These are phyloP conservation scores for Quercus rubra DNA, from an alignment of 306 rosid genomes.

Conservation along the genomic window DNA sequence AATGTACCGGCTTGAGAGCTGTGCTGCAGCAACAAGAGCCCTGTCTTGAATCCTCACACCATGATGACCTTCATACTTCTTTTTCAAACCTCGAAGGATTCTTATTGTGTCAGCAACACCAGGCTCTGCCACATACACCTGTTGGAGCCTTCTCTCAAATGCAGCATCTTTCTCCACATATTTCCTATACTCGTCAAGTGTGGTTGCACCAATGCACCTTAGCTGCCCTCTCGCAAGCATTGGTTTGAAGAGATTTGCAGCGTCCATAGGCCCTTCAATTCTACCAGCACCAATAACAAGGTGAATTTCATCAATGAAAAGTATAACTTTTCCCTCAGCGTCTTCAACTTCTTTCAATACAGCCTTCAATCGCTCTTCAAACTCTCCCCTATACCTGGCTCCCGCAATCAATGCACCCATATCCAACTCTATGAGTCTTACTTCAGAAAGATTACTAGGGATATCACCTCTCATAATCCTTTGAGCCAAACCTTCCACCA, in stretches of 20 bases:
- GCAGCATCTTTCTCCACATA: slow-evolving; percentile 98
- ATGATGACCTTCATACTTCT: slow-evolving; percentile 86
- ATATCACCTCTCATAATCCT: slow-evolving; percentile 80
- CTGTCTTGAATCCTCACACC: slow-evolving; percentile 85
- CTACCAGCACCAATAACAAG: slow-evolving; percentile 91
- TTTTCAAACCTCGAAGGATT: slow-evolving; percentile 86
- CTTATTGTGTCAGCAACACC: slow-evolving; percentile 72
- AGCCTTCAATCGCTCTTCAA: slow-evolving; percentile 78
- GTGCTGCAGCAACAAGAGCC: slow-evolving; percentile 80
- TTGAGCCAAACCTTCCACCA: slow-evolving; percentile 88
- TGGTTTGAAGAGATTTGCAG: slow-evolving; percentile 84
- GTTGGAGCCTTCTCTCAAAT: slow-evolving; percentile 88
- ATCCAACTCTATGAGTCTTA: slow-evolving; percentile 82
- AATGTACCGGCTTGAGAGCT: slow-evolving; percentile 78
- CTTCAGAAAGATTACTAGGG: slow-evolving; percentile 79
- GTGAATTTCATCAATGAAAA: slow-evolving; percentile 87
- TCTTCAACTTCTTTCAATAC: slow-evolving; percentile 92
- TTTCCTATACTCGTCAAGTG: slow-evolving; percentile 79
- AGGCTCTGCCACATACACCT: slow-evolving; percentile 91
- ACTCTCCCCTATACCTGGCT: slow-evolving; percentile 87
- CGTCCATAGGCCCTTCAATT: slow-evolving; percentile 92
- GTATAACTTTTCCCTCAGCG: slow-evolving; percentile 84
- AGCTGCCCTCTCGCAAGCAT: slow-evolving; percentile 98
- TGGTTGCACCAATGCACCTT: slow-evolving; percentile 90
- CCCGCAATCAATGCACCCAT: slow-evolving; percentile 95